Evolutionary conservation across 768 basidiomycete species (phyloP), one percentile per base, ranked within the genome.

Genomic region (Botryobasidium botryosum): DNA sequence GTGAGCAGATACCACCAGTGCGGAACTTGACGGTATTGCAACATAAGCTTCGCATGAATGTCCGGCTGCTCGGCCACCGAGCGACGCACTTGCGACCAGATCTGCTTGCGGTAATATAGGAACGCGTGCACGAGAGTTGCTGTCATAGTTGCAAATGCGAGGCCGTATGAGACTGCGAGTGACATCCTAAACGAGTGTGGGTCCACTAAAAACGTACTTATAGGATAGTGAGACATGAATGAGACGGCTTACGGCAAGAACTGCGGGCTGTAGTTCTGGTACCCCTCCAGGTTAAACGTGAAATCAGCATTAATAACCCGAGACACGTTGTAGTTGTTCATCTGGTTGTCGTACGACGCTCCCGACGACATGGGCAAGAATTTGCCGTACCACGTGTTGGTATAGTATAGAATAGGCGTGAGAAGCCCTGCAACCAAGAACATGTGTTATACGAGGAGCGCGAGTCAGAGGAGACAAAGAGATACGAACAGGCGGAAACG

Each of bases 91-190:
- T 84, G 81, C 0, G 59, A 61, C 74, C 72, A 78, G 57, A 68
- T 82, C 53, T 88, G 85, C 43, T 70, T 71, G 38, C 85, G 75
- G 68, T 83, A 88, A 79, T 84, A 88, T 43, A 91, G 57, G 64
- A 77, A 71, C 4, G 83, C 80, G 59, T 91, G 87, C 5, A 84
- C 73, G 20, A 86, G 60, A 37, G 85, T 67, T 3, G 86, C 66
- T 0, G 80, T 66, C 57, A 86, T 75, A 5, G 73, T 57, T 18
- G 82, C 86, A 48, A 90, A 87, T 17, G 75, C 67, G 21, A 80
- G 61, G 42, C 77, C 82, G 53, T 83, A 86, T 2, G 76, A 72
- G 45, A 88, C 53, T 15, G 69, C 68, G 37, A 79, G 69, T 2
- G 77, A 49, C n/a, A n/a, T n/a, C 75, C 71, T 71, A 32, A 45